A percentile compares a stretch with the other conserved stretches of the same genome.
phyloP scores from a whole-genome alignment of 108 stramenopile genomes.

The Skeletonema costatum region DNA sequence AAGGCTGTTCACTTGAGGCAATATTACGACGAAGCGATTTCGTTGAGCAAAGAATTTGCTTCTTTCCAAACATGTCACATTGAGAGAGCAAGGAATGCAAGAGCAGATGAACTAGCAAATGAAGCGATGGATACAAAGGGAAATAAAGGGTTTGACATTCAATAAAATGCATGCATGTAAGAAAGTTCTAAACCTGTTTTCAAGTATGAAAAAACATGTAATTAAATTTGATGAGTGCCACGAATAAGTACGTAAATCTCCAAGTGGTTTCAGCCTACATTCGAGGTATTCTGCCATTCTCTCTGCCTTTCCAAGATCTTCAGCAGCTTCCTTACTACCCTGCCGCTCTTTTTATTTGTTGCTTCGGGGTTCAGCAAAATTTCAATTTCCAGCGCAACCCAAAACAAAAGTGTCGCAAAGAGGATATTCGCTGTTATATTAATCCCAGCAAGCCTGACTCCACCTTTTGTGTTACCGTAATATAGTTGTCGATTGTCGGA shows the following conservation, averaged over 20 bases:
- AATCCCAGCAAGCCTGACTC: constrained; percentile 8
- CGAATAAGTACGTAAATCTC: not conserved
- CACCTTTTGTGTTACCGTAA: constrained; percentile 2
- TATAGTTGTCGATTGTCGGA: constrained; percentile 31
- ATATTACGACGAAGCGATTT: constrained; percentile 39
- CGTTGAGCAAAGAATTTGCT: constrained; percentile 49
- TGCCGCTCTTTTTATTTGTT: constrained; percentile 1
- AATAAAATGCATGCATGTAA: not conserved
- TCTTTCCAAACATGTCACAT: constrained; percentile 66
- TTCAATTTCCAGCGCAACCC: constrained; percentile 37
- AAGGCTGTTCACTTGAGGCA: constrained; percentile 49
- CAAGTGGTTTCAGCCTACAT: not conserved
- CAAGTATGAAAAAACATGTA: not conserved
- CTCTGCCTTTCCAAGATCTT: constrained; percentile 2
- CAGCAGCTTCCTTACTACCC: constrained; percentile 5
- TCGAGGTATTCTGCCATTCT: not conserved
- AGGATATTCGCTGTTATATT: constrained; percentile 33
- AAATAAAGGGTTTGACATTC: constrained; percentile 45
- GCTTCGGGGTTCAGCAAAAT: not conserved
- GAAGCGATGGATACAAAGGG: constrained; percentile 72
- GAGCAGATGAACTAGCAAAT: constrained; percentile 86
- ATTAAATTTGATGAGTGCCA: not conserved
- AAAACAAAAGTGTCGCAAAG: constrained; percentile 39
- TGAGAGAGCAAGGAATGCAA: constrained; percentile 63
- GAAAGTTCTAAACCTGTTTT: not conserved